These are phyloP conservation scores for Amaranthus palmeri DNA, from an alignment of 148 eudicot species.

Conservation along the genomic window DNA sequence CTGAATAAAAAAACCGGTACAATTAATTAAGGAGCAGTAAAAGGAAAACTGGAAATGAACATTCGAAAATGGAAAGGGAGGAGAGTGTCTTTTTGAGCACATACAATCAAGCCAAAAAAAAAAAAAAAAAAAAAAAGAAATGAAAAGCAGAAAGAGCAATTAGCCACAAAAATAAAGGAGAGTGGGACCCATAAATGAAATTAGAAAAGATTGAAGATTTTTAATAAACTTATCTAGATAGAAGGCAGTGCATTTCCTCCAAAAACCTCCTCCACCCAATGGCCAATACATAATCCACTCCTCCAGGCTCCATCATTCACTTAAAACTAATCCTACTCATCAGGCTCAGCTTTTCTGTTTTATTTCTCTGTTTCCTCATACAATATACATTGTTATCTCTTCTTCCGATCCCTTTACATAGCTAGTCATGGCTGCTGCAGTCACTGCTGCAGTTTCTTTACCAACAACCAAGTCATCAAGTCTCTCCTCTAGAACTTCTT, in stretches of 20 bases:
- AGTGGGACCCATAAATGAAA: slow-evolving; percentile 7
- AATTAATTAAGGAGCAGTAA: too few species aligned
- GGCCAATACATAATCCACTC: slow-evolving; percentile 48
- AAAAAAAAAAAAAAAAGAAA: not conserved
- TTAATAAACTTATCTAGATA: slow-evolving; percentile 56
- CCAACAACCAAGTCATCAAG: slow-evolving; percentile 66
- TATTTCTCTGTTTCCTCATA: not conserved
- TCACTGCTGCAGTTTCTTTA: slow-evolving; percentile 82
- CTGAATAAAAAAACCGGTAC: too few species aligned
- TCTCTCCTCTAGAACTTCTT: slow-evolving; percentile 49
- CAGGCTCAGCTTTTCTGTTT: not conserved
- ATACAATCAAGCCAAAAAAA: too few species aligned
- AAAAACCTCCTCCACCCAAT: slow-evolving; percentile 71
- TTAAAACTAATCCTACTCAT: not conserved
- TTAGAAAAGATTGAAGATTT: slow-evolving; percentile 6
- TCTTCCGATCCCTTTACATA: slow-evolving; percentile 10
- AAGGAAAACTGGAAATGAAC: too few species aligned
- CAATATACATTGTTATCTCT: slow-evolving; percentile 3
- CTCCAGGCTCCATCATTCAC: slow-evolving; percentile 7
- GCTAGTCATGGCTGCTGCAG: slow-evolving; percentile 80
- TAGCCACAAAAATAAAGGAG: slow-evolving; percentile 9
- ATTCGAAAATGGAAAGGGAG: too few species aligned
- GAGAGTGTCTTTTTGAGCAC: too few species aligned
- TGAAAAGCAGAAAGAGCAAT: slow-evolving; percentile 1
- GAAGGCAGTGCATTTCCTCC: slow-evolving; percentile 44